Conservation (phyloP, 2,329 filamentous ascomycete species). For the Macrophomina tecta region DNA sequence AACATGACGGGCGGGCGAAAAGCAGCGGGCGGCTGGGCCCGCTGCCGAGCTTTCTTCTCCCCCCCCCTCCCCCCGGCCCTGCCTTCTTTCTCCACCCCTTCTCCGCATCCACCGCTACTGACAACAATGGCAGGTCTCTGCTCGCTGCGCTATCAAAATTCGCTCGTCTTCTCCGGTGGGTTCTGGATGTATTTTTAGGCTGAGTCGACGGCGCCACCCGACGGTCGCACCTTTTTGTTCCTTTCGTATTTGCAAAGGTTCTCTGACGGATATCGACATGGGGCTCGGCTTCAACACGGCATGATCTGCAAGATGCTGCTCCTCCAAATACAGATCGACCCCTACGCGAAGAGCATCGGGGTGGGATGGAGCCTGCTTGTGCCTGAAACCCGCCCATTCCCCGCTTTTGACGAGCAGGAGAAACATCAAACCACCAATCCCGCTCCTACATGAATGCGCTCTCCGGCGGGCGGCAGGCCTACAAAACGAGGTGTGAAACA, state of each 20-base stretch:
- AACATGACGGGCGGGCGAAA: neutral
- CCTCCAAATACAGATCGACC: constrained; percentile 11
- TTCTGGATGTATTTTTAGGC: neutral
- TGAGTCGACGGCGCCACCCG: constrained; percentile 2
- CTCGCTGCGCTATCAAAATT: no score
- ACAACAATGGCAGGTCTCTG: no score
- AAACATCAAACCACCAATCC: constrained; percentile 25
- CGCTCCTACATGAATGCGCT: neutral
- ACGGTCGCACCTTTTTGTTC: constrained; percentile 20
- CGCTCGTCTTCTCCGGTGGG: constrained; percentile 2
- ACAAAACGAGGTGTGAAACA: constrained; percentile 10
- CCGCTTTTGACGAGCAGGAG: constrained; percentile 23
- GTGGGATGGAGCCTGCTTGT: neutral
- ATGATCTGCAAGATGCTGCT: neutral
- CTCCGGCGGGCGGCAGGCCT: constrained; percentile 13
- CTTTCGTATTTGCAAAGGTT: constrained; percentile 7
- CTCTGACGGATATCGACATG: constrained; percentile 10
- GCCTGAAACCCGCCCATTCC: constrained; percentile 3
- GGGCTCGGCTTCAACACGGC: neutral
- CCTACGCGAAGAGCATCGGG: neutral
- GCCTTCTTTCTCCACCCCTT: no score
- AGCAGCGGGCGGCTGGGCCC: no score
- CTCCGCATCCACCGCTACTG: no score
- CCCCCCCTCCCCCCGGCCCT: no score
- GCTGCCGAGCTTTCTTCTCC: no score